Evolutionary conservation across 2,329 filamentous ascomycete genomes (phyloP), one percentile per base, ranked within the genome.

Genomic region (Lasiodiplodia gonubiensis): DNA sequence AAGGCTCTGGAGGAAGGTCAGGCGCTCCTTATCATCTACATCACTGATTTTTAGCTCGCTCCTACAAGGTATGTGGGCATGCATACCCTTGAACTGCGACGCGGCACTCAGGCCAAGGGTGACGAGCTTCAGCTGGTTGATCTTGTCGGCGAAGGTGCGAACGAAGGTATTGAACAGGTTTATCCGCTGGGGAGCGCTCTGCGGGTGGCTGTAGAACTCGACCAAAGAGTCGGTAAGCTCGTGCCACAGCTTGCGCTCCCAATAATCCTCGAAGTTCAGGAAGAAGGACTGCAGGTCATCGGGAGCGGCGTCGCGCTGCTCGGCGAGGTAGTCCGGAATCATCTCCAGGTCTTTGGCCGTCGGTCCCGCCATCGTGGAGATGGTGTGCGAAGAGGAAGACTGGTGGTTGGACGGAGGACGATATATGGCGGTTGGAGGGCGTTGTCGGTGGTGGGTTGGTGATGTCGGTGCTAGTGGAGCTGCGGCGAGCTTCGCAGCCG

Each of bases 171-270:
- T 93, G 86, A 95, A 99, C 80, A 99, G 91, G 69, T 89, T 85
- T 83, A 99, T 87, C 76, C 94, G 90, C 83, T 97, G 93, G 68
- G 88, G 85, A 67, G 89, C 90, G 81, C 94, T 98, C 77, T 90
- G 88, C 53, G 91, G 86, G 74, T 92, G 83, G 75, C 90, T 89
- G 84, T 97, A 99, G 86, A 94, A 97, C 72, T 92, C 87, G 73
- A 97, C 85, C 67, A 99, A 87, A 64, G 90, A 86, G 77, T 97
- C 91, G 42, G 95, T 99, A 72, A 99, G 90, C 83, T 99, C 94
- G 84, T 99, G 95, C 95, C 95, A 99, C 82, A 99, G 87, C 84
- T 97, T 97, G 75, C 94, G 90, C 85, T 99, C 95, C 95, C 95
- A 99, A 77, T 89, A 92, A 79, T 97, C 93, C 84, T 99, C 95